Percentiles rank a stretch among this genome's conserved stretches.
These are phyloP conservation scores for Limnanthes douglasii DNA, from an alignment of 345 rosid genomes.

Conservation along the genomic window DNA sequence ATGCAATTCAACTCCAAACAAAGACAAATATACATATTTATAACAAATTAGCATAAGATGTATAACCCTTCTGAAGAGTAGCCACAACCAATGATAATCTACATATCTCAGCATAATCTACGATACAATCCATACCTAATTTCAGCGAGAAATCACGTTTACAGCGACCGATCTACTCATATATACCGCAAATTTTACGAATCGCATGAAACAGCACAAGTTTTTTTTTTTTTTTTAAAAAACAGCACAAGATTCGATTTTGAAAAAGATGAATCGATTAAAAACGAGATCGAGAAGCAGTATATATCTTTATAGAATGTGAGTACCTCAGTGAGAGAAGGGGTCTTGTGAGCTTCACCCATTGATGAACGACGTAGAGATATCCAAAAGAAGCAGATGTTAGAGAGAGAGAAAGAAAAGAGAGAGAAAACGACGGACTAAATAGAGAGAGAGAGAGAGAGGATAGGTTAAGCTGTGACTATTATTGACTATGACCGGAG, in stretches of 20 bases:
- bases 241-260: not conserved
- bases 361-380: conserved; percentile 21
- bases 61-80: too few species aligned
- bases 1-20: too few species aligned
- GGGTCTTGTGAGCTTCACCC: conserved; percentile 45
- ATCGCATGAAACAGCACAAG: not conserved
- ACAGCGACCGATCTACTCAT: not conserved
- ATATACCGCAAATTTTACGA: not conserved
- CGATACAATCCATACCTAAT: too few species aligned
- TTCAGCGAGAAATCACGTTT: too few species aligned
- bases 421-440: conserved; percentile 13
- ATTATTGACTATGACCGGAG: too few species aligned
- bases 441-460: conserved; percentile 5
- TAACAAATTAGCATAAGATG: too few species aligned
- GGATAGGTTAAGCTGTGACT: conserved; percentile 11
- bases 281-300: not conserved
- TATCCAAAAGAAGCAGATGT: conserved; percentile 7
- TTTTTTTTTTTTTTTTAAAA: not conserved
- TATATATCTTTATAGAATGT: not conserved
- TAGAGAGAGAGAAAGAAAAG: conserved; percentile 6
- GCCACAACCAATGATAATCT: too few species aligned
- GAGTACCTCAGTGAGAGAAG: conserved; percentile 54
- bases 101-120: too few species aligned
- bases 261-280: too few species aligned
- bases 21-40: too few species aligned